Conservation (phyloP, 352 stramenopile species). For the Phytopythium mirpurense region DNA sequence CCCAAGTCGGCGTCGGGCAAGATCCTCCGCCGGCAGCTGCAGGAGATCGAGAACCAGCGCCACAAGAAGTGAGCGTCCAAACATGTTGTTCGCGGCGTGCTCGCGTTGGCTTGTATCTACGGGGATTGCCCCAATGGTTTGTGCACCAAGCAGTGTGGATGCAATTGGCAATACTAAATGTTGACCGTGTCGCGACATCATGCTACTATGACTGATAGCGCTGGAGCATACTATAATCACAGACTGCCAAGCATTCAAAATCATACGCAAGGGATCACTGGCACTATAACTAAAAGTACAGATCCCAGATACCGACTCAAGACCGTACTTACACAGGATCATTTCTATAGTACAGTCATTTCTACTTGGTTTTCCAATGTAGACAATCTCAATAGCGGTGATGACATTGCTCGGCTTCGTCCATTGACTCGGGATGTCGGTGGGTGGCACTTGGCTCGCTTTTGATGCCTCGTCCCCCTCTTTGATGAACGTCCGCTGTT, state of each 20-base stretch:
- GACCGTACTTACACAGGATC: slow-evolving; percentile 26
- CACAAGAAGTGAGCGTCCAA: slow-evolving; percentile 13
- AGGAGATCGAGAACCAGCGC: slow-evolving; percentile 30
- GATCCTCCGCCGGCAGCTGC: slow-evolving; percentile 85
- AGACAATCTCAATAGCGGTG: slow-evolving; percentile 19
- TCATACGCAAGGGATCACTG: not conserved
- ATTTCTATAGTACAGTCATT: slow-evolving; percentile 24
- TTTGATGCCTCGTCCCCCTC: no score
- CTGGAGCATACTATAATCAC: no score
- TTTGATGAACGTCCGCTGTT: no score
- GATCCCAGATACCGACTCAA: slow-evolving; percentile 1
- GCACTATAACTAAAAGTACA: not conserved
- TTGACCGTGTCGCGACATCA: no score
- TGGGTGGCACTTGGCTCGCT: slow-evolving; percentile 4
- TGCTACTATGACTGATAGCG: no score
- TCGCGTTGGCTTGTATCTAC: no score
- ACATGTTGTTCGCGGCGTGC: no score
- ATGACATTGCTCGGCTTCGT: slow-evolving; percentile 16
- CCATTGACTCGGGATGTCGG: slow-evolving; percentile 20
- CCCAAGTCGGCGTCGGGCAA: slow-evolving; percentile 88
- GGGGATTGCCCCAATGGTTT: no score
- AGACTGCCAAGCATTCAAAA: not conserved
- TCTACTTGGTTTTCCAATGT: slow-evolving; percentile 24
- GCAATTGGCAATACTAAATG: no score
- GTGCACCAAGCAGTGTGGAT: no score